A percentile compares a stretch with the other conserved stretches of the same genome.
Evolutionary conservation across 192 early-diverging fungal species (phyloP).

Genomic region (Gonapodya prolifera): DNA sequence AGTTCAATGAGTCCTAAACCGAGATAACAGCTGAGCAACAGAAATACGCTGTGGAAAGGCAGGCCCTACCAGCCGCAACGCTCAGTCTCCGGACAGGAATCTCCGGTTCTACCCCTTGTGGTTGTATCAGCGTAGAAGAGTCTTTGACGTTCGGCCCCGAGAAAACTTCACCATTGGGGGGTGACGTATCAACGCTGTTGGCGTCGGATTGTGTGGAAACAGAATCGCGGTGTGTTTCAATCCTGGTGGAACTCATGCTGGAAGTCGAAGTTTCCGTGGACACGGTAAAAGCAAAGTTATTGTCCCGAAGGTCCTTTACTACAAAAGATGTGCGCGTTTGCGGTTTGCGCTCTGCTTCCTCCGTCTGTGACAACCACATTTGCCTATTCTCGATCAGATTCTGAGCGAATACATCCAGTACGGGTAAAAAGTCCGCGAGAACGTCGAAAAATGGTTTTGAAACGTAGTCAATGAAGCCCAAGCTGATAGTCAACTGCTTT

Average conservation of each 20-base stretch:
- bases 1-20: neutral
- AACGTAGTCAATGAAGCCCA: constrained; percentile 78
- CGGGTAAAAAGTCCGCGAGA: constrained; percentile 65
- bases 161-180: too few relatives aligned
- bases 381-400: constrained; percentile 36
- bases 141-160: too few relatives aligned
- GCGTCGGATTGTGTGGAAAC: neutral
- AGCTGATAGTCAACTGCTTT: constrained; percentile 58
- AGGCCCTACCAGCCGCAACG: neutral
- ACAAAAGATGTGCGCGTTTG: neutral
- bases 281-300: neutral
- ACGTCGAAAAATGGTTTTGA: constrained; percentile 74
- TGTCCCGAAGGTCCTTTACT: neutral
- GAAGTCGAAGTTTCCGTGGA: neutral
- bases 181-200: neutral
- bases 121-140: too few relatives aligned
- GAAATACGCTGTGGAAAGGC: neutral
- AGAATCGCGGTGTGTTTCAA: neutral
- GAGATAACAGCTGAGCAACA: too few relatives aligned
- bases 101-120: too few relatives aligned
- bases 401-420: constrained; percentile 42
- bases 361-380: constrained; percentile 29
- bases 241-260: neutral
- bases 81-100: neutral
- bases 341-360: neutral